Conservation (phyloP, 306 rosid species). For the Glycine tomentella region DNA sequence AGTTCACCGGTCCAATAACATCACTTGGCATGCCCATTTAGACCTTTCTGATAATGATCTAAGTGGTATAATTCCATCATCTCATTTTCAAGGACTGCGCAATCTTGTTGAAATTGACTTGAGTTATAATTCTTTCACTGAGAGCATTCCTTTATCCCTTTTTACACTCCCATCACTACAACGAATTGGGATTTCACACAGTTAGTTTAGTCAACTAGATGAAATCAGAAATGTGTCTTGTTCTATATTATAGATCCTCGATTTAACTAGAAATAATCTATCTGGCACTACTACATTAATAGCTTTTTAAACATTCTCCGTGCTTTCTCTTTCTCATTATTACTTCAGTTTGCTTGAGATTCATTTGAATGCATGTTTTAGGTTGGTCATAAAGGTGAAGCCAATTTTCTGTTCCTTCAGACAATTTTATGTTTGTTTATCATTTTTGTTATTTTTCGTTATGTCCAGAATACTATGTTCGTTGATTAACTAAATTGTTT, state of each 20-base stretch:
- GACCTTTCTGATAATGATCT: background rate
- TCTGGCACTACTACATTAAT: too few relatives aligned
- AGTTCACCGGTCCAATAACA: conserved; percentile 25
- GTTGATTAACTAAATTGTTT: too few relatives aligned
- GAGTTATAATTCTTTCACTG: conserved; percentile 20
- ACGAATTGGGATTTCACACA: conserved; percentile 1
- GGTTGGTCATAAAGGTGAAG: too few relatives aligned
- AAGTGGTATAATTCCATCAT: background rate
- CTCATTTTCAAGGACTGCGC: conserved; percentile 30
- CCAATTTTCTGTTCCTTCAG: too few relatives aligned
- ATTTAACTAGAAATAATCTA: conserved; percentile 54
- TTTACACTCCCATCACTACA: background rate
- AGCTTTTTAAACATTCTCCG: too few relatives aligned
- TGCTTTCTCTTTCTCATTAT: too few relatives aligned
- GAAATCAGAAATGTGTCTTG: conserved; percentile 23
- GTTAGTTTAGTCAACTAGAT: conserved; percentile 31
- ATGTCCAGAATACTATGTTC: too few relatives aligned
- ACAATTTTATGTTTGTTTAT: too few relatives aligned
- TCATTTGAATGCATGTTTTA: too few relatives aligned
- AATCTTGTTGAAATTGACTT: conserved; percentile 6
- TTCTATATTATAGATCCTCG: conserved; percentile 41
- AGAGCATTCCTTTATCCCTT: conserved; percentile 4
- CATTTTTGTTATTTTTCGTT: too few relatives aligned
- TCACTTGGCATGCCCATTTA: conserved; percentile 4
- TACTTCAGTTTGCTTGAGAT: too few relatives aligned